Evolutionary conservation across 2,329 filamentous ascomycete species (phyloP).

Genomic region (Elsinoe perseae): DNA sequence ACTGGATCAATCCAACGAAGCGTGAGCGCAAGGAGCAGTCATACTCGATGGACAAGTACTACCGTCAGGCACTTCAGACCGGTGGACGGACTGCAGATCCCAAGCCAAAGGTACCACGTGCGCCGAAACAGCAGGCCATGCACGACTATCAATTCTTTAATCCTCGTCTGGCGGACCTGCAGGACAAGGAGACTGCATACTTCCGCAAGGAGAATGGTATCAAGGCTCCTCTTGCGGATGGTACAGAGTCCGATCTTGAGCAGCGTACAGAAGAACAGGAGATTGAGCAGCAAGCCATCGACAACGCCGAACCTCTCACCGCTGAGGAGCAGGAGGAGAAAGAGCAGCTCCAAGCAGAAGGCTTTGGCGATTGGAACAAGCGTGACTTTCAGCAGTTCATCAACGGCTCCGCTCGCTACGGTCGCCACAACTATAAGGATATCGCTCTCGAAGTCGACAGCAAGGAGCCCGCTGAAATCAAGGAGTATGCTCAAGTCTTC

Average conservation of each 20-base stretch:
- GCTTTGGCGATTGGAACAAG: conserved; percentile 92
- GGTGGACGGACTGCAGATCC: conserved; percentile 70
- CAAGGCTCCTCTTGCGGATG: conserved; percentile 83
- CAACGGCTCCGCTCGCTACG: conserved; percentile 89
- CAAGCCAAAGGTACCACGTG: conserved; percentile 91
- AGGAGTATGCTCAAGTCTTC: conserved; percentile 87
- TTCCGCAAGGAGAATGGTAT: conserved; percentile 96
- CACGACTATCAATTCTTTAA: conserved; percentile 99
- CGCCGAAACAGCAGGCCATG: conserved; percentile 82
- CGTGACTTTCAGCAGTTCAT: conserved; percentile 98
- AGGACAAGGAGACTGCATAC: conserved; percentile 91
- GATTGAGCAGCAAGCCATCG: conserved; percentile 83
- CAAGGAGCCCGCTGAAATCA: conserved; percentile 78
- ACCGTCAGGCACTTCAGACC: conserved; percentile 80
- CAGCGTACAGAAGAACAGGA: conserved; percentile 83
- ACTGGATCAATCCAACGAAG: conserved; percentile 97
- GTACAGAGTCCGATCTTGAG: conserved; percentile 75
- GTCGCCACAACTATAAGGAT: conserved; percentile 72
- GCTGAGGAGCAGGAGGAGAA: conserved; percentile 88
- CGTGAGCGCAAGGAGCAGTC: conserved; percentile 96
- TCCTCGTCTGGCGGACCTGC: conserved; percentile 70
- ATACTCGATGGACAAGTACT: conserved; percentile 99
- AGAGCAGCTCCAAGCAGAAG: conserved; percentile 67
- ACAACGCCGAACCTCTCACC: conserved; percentile 78
- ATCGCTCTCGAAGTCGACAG: conserved; percentile 88